Base-by-base conservation (phyloP, 148 eudicot species). In the Heliamphora exappendiculata region DNA sequence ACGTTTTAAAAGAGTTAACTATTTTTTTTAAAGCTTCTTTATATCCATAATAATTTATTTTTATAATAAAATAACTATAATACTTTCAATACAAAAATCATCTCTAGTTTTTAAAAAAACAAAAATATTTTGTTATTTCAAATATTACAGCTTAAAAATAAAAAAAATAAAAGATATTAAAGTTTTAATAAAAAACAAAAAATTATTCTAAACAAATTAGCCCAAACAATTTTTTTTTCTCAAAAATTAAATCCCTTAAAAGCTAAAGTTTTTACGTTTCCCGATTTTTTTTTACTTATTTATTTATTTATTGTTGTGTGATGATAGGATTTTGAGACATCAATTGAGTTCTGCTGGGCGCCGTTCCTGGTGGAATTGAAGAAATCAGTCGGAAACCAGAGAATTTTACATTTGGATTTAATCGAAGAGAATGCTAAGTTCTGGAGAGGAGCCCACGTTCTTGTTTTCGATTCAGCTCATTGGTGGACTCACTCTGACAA, bases 401-500 rank as follows among this genome's bases (percentile, higher is more conserved):
- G 93, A 73, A 75, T 91, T 37, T 34, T 93, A 60, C 96, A 93
- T 79, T 79, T 91, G 73, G 93, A 93, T 81, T 76, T 81, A 49
- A 93, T 93, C 24, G 91, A 91, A 75, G 96, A 91, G 72, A 91
- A 93, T 72, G 96, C 93, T 3, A 87, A 78, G 63, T 84, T 83
- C 37, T 93, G 98, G 98, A 84, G 86, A 88, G 92, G 92, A 49
- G 96, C 81, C 19, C 89, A 93, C 67, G 79, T 86, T 67, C 93
- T 93, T 36, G 88, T 93, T 12, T 93, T 93, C 53, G 96, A 93
- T 85, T 91, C 98, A 14, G 93, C 96, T 37, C 93, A 91, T 36
- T 93, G 98, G 98, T 93, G 98, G 98, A 91, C 93, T 51, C 93
- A 91, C 74, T 87, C 91, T 3, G 87, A 78, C 42, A 81, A 86